These are phyloP conservation scores for Fusarium begoniae DNA, from an alignment of 2,329 filamentous ascomycete species.

Conservation along the genomic window DNA sequence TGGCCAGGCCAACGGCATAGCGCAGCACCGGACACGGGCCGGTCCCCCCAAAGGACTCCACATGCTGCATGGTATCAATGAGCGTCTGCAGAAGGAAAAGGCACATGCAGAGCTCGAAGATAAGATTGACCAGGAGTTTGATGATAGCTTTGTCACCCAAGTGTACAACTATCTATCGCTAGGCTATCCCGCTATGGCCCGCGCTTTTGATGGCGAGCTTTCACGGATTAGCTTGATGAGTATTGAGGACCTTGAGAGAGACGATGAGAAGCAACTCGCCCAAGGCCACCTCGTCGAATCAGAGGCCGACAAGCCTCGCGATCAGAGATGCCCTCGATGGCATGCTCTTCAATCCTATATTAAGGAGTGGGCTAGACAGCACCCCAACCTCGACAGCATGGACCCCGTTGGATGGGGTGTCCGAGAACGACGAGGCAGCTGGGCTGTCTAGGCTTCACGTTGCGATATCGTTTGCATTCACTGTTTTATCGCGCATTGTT, in stretches of 20 bases:
- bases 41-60: slow-evolving; percentile 56
- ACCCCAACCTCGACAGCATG: slow-evolving; percentile 74
- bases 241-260: slow-evolving; percentile 73
- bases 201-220: slow-evolving; percentile 85
- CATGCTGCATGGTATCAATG: slow-evolving; percentile 62
- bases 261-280: slow-evolving; percentile 70
- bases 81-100: slow-evolving; percentile 61
- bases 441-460: slow-evolving; percentile 65
- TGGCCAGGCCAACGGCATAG: slow-evolving; percentile 23
- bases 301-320: slow-evolving; percentile 55
- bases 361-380: slow-evolving; percentile 87
- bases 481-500: background rate
- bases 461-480: background rate
- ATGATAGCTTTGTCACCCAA: slow-evolving; percentile 88
- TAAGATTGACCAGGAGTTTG: slow-evolving; percentile 73
- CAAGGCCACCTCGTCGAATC: slow-evolving; percentile 77
- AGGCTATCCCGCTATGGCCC: slow-evolving; percentile 87
- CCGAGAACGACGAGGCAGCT: slow-evolving; percentile 73
- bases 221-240: slow-evolving; percentile 79
- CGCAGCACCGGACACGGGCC: slow-evolving; percentile 42
- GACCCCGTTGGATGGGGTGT: slow-evolving; percentile 74
- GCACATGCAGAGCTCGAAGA: slow-evolving; percentile 60
- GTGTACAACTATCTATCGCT: slow-evolving; percentile 97
- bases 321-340: slow-evolving; percentile 76
- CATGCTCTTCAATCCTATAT: slow-evolving; percentile 85